These are phyloP conservation scores for Tuber microsphaerosporum DNA, from an alignment of 495 filamentous ascomycete species.

Conservation along the genomic window DNA sequence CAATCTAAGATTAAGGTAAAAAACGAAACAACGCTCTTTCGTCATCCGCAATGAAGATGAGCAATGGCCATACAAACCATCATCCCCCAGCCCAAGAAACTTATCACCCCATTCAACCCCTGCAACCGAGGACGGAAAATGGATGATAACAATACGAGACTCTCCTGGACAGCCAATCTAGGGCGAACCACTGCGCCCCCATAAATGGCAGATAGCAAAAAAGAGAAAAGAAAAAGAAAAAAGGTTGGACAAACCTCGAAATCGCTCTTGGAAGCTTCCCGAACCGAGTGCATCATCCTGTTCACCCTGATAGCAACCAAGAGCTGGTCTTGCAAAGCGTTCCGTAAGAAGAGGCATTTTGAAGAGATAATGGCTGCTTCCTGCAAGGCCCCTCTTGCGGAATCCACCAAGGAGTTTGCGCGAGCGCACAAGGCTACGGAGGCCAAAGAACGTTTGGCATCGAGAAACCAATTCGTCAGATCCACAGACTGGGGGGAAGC, in stretches of 20 bases:
- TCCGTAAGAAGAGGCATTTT: constrained; percentile 67
- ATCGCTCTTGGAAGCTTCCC: constrained; percentile 44
- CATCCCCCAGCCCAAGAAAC: not conserved
- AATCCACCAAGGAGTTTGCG: constrained; percentile 77
- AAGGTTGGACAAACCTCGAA: constrained; percentile 46
- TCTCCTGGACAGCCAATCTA: not conserved
- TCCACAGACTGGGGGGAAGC: constrained; percentile 31
- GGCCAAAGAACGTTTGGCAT: constrained; percentile 84
- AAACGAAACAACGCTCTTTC: constrained; percentile 12
- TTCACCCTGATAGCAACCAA: constrained; percentile 62
- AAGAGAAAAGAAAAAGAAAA: not conserved
- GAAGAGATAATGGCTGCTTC: constrained; percentile 71
- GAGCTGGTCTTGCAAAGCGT: constrained; percentile 65
- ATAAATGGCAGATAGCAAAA: not conserved
- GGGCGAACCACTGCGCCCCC: not conserved
- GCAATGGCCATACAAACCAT: not conserved
- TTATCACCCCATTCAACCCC: not conserved
- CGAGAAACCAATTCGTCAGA: constrained; percentile 52
- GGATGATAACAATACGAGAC: not conserved
- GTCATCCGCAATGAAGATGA: not conserved
- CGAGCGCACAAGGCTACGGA: constrained; percentile 76
- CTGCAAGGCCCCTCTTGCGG: constrained; percentile 67
- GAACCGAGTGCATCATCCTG: constrained; percentile 47
- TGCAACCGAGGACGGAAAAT: not conserved
- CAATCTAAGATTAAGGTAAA: constrained; percentile 8